phyloP scores from a whole-genome alignment of 257 asterid species.

The Solanum medicagineum region DNA sequence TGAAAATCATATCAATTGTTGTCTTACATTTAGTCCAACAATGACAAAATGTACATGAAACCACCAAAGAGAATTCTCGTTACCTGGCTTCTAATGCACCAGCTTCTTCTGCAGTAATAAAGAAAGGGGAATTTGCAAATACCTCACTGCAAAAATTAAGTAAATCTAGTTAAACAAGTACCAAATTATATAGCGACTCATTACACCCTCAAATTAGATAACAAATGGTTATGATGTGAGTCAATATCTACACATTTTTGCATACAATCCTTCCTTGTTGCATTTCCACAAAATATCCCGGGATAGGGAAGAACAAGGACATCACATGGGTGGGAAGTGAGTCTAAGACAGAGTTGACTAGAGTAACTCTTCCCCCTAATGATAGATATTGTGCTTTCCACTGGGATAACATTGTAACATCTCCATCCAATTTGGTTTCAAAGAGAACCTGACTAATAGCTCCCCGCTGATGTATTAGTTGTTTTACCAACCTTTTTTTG shows the following conservation, averaged over 20 bases:
- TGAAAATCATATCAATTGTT: neutral
- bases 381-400: neutral
- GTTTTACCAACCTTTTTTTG: too few species aligned
- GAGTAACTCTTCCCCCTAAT: neutral
- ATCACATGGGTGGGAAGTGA: neutral
- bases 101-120: slow-evolving; percentile 81
- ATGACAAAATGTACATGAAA: neutral
- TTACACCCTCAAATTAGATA: neutral
- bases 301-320: neutral
- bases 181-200: neutral
- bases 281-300: neutral
- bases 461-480: too few species aligned
- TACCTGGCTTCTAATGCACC: slow-evolving; percentile 71
- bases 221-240: neutral
- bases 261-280: neutral
- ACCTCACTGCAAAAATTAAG: slow-evolving; percentile 54
- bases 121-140: slow-evolving; percentile 81
- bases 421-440: too few species aligned
- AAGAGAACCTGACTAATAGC: too few species aligned
- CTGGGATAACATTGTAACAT: neutral
- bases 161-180: neutral
- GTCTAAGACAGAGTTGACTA: neutral
- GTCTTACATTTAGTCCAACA: neutral
- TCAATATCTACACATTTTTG: neutral
- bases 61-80: slow-evolving; percentile 4